Percentiles rank a stretch among this genome's conserved stretches.
These are phyloP conservation scores for Trametopsis cervina DNA, from an alignment of 768 basidiomycete species.

Conservation along the genomic window DNA sequence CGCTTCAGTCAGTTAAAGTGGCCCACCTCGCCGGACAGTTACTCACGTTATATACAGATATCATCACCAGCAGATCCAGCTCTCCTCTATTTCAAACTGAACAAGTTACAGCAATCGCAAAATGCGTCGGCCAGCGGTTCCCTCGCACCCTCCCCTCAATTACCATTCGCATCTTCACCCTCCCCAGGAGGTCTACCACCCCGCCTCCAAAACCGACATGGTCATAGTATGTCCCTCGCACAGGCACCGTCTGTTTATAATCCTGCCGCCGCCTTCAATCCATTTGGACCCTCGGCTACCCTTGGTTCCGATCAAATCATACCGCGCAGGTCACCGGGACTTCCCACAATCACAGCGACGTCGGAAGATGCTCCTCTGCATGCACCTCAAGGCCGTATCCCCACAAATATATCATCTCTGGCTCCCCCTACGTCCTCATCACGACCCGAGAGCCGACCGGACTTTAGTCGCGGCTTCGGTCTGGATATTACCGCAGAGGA, in stretches of 20 bases:
- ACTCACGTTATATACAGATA: conserved; percentile 55
- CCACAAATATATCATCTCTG: conserved; percentile 37
- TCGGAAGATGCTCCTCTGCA: conserved; percentile 30
- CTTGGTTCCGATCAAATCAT: conserved; percentile 44
- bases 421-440: conserved; percentile 39
- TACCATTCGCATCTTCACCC: conserved; percentile 42
- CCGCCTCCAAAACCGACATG: conserved; percentile 52
- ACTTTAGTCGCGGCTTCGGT: conserved; percentile 77
- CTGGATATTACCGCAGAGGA: conserved; percentile 73
- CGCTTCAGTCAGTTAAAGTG: conserved; percentile 67
- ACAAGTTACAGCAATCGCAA: conserved; percentile 75
- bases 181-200: conserved; percentile 38
- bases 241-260: conserved; percentile 44
- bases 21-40: conserved; percentile 16
- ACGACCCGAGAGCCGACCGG: conserved; percentile 50
- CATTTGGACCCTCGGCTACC: conserved; percentile 54
- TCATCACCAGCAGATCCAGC: conserved; percentile 89
- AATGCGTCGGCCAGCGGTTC: conserved; percentile 44
- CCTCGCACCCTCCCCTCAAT: conserved; percentile 59
- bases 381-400: conserved; percentile 52
- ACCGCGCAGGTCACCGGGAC: conserved; percentile 20
- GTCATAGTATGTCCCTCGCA: conserved; percentile 68
- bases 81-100: conserved; percentile 72
- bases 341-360: conserved; percentile 17
- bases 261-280: conserved; percentile 44